These are phyloP conservation scores for Dendrothele bispora DNA, from an alignment of 768 basidiomycete genomes.

Conservation along the genomic window DNA sequence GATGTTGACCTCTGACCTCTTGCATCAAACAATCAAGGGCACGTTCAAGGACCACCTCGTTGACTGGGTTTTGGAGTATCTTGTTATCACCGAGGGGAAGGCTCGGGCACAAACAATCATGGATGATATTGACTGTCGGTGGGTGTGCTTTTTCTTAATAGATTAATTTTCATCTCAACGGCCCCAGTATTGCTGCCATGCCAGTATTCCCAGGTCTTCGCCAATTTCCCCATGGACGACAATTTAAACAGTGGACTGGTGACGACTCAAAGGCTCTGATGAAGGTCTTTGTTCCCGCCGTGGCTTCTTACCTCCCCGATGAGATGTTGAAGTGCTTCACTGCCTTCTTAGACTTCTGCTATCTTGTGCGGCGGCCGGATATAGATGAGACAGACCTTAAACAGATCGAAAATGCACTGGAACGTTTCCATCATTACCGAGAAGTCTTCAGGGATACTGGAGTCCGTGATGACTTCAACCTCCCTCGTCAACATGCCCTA, in stretches of 20 bases:
- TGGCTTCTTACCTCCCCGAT: conserved; percentile 19
- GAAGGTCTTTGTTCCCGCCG: conserved; percentile 24
- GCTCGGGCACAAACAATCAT: no score
- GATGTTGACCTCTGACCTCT: no score
- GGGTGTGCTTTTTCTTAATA: background rate
- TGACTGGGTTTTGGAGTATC: no score
- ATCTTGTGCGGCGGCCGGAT: conserved; percentile 14
- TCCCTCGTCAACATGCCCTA: conserved; percentile 20
- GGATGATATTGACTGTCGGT: no score
- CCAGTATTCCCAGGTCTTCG: conserved; percentile 11
- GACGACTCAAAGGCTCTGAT: conserved; percentile 22
- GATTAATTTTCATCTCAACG: background rate
- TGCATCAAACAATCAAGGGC: no score
- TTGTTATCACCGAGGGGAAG: no score
- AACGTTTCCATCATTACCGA: conserved; percentile 11
- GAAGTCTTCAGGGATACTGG: conserved; percentile 13
- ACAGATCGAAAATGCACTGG: conserved; percentile 8
- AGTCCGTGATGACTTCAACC: conserved; percentile 7
- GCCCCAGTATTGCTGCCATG: conserved; percentile 12
- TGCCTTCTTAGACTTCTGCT: conserved; percentile 26
- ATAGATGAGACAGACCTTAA: conserved; percentile 12
- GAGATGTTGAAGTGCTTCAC: conserved; percentile 17
- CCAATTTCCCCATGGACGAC: conserved; percentile 15
- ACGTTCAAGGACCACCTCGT: no score
- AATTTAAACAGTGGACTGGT: conserved; percentile 24